Evolutionary conservation across 2,329 filamentous ascomycete genomes (phyloP).

Genomic region (Alternaria consortialis): DNA sequence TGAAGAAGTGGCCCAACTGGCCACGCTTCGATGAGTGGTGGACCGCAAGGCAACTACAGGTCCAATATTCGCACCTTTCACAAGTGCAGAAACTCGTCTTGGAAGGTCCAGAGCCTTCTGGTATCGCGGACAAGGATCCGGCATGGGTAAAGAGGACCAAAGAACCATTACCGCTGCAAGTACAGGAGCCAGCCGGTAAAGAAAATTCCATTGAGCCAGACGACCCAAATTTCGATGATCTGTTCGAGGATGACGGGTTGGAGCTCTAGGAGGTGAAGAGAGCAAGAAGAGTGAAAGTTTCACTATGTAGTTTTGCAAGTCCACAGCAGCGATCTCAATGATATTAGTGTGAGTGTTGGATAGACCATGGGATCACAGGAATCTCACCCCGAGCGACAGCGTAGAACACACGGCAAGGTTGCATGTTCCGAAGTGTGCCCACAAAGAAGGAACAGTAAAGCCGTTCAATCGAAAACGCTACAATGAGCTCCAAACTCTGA

Average conservation of each 20-base stretch:
- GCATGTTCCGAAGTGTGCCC: too few species aligned
- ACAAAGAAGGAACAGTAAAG: too few species aligned
- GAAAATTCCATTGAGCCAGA: neutral
- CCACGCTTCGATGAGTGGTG: slow-evolving; percentile 1
- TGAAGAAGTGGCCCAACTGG: neutral
- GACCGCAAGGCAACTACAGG: neutral
- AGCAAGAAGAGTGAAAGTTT: neutral
- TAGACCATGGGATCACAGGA: too few species aligned
- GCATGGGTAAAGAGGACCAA: neutral
- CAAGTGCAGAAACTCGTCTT: neutral
- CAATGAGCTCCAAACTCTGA: too few species aligned
- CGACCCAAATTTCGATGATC: neutral
- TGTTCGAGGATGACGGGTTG: neutral
- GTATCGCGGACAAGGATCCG: neutral
- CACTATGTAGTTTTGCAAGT: neutral
- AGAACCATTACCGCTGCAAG: fast-evolving
- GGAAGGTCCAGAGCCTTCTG: neutral
- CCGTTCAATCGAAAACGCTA: too few species aligned
- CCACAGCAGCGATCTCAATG: neutral
- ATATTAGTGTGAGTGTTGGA: too few species aligned
- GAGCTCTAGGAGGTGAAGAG: fast-evolving
- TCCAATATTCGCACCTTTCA: neutral
- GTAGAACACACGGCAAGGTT: too few species aligned
- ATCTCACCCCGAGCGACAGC: too few species aligned
- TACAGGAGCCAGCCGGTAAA: neutral